Base-by-base conservation (phyloP, 768 basidiomycete genomes). In the Amanita pseudoporphyria region DNA sequence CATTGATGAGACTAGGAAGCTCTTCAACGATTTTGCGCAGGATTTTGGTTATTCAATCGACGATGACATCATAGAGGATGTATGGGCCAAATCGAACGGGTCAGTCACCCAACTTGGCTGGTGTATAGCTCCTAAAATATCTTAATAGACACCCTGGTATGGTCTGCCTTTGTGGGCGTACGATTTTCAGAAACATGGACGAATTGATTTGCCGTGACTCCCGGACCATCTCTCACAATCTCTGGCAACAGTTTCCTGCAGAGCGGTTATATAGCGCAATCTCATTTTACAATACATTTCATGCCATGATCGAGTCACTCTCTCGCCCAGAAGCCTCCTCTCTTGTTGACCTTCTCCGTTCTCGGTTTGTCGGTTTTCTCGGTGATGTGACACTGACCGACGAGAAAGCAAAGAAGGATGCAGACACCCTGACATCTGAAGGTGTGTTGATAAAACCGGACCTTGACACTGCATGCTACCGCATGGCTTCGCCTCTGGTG, bases 131-230 rank as follows among this genome's bases (percentile, higher is more conserved):
- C n/a, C n/a, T n/a, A n/a, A n/a, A n/a, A n/a, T n/a, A n/a, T n/a
- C n/a, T n/a, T n/a, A n/a, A n/a, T n/a, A n/a, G 53, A 10, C 53
- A 53, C 28, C 53, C 49, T 10, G 53, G 48, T 6, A 53, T 53
- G 53, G 53, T 53, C 42, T 50, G 53, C 53, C 53, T 53, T 24
- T 53, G 53, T 30, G 53, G 53, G 36, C 43, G 41, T 50, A 50
- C 28, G 5, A 51, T 53, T 44, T 41, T 26, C 28, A 38, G 37
- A 12, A 44, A 53, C 31, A 21, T 49, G 38, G n/a, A 36, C 9
- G 24, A 13, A 19, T 31, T 53, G 36, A 5, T 51, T 30, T 42
- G 43, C 26, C 14, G 30, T 28, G 16, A 35, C 6, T 45, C 37
- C 30, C 18, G 16, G 30, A 45, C 21, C 28, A n/a, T n/a, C n/a